phyloP scores from a whole-genome alignment of 2,329 filamentous ascomycete genomes.

The Fusarium transvaalense region DNA sequence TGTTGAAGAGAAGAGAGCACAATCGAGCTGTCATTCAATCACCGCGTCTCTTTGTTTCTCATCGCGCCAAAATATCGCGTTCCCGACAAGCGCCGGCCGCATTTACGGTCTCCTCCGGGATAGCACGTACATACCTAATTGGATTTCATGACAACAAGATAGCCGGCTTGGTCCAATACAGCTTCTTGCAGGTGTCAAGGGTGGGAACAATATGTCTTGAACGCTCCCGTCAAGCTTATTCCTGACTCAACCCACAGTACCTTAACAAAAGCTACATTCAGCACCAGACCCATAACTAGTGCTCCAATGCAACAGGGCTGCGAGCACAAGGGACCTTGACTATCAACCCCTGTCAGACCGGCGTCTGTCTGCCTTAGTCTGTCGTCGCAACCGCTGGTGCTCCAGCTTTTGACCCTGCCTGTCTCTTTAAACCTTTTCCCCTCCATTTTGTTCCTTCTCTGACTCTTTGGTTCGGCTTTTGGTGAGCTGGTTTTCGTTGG shows the following conservation, averaged over 20 bases:
- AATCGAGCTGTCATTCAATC: background rate
- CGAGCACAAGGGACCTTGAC: slow-evolving; percentile 41
- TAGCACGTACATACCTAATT: slow-evolving; percentile 22
- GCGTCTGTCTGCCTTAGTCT: slow-evolving; percentile 46
- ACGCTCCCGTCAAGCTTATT: slow-evolving; percentile 31
- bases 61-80: slow-evolving; percentile 45
- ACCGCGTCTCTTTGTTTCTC: slow-evolving; percentile 41
- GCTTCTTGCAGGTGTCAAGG: slow-evolving; percentile 38
- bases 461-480: slow-evolving; percentile 33
- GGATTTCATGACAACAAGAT: slow-evolving; percentile 17
- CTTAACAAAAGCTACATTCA: slow-evolving; percentile 36
- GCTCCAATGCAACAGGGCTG: slow-evolving; percentile 41
- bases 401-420: slow-evolving; percentile 43
- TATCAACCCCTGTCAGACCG: slow-evolving; percentile 43
- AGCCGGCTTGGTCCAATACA: slow-evolving; percentile 27
- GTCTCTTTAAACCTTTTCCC: slow-evolving; percentile 52
- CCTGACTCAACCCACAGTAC: slow-evolving; percentile 13
- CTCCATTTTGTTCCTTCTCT: slow-evolving; percentile 46
- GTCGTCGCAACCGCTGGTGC: slow-evolving; percentile 46
- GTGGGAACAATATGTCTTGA: slow-evolving; percentile 31
- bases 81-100: slow-evolving; percentile 48
- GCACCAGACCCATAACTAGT: slow-evolving; percentile 33
- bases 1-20: background rate
- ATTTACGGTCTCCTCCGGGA: slow-evolving; percentile 40
- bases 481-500: slow-evolving; percentile 38